Evolutionary conservation across 2,329 filamentous ascomycete genomes (phyloP).

Genomic region (Fusarium poae): DNA sequence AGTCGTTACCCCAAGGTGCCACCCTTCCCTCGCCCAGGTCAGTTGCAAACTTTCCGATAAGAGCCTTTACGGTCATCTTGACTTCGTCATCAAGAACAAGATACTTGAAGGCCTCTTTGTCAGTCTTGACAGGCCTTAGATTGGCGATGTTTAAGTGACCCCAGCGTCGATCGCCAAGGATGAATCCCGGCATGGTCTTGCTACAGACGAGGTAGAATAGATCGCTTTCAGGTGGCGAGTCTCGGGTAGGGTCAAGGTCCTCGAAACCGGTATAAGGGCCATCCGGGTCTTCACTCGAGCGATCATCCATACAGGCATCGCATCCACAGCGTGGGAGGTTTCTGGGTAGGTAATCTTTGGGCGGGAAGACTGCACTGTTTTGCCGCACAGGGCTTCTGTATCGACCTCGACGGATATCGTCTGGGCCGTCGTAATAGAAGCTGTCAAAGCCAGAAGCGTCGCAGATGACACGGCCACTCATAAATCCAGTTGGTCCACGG

Average conservation of each 20-base stretch:
- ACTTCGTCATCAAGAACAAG: conserved; percentile 63
- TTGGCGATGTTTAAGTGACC: conserved; percentile 57
- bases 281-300: conserved; percentile 35
- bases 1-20: conserved; percentile 61
- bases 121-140: conserved; percentile 57
- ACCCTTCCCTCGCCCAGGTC: conserved; percentile 54
- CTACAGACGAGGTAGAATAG: conserved; percentile 60
- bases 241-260: conserved; percentile 54
- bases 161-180: conserved; percentile 61
- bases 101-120: conserved; percentile 64
- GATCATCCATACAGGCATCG: conserved; percentile 50
- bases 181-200: conserved; percentile 62
- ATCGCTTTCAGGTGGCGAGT: conserved; percentile 56
- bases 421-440: conserved; percentile 50
- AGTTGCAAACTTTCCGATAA: conserved; percentile 62
- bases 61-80: conserved; percentile 61
- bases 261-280: conserved; percentile 58
- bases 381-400: conserved; percentile 28
- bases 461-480: conserved; percentile 59
- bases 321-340: conserved; percentile 60
- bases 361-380: conserved; percentile 28
- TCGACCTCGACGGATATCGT: conserved; percentile 31
- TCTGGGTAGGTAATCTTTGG: conserved; percentile 57
- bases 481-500: conserved; percentile 53
- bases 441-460: conserved; percentile 59